Percentiles rank a stretch among this genome's conserved stretches.
Evolutionary conservation across 164 flowering plant genomes (phyloP).

Genomic region (Sextonia rubra): DNA sequence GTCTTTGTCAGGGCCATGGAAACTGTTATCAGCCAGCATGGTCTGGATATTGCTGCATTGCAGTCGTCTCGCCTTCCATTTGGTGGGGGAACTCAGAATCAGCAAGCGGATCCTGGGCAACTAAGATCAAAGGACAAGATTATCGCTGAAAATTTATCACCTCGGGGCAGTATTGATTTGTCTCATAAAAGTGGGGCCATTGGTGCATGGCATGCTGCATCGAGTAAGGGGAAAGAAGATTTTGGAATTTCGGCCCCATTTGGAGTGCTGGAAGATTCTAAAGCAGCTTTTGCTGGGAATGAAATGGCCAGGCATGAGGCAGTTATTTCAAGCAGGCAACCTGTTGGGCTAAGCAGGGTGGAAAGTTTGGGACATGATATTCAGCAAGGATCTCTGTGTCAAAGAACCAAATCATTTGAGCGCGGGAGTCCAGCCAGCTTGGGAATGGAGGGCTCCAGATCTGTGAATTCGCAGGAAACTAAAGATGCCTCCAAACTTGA

Average conservation of each 20-base stretch:
- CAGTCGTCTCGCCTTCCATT: conserved; percentile 68
- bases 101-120: conserved; percentile 41
- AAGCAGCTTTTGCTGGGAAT: conserved; percentile 25
- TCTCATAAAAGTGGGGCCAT: conserved; percentile 16
- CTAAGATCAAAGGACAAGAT: conserved; percentile 22
- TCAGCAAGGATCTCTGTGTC: conserved; percentile 59
- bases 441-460: conserved; percentile 43
- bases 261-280: conserved; percentile 22
- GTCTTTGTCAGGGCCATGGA: conserved; percentile 86
- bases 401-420: conserved; percentile 54
- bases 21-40: conserved; percentile 84
- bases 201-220: conserved; percentile 22
- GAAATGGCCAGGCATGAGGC: conserved; percentile 47
- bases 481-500: conserved; percentile 38
- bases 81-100: conserved; percentile 46
- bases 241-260: conserved; percentile 17
- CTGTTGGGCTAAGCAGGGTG: conserved; percentile 44
- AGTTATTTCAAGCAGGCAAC: conserved; percentile 44
- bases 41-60: conserved; percentile 86
- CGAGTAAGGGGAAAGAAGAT: conserved; percentile 19
- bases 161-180: conserved; percentile 10
- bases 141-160: conserved; percentile 10
- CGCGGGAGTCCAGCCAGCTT: conserved; percentile 77
- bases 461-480: conserved; percentile 70
- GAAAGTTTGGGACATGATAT: conserved; percentile 39